These are phyloP conservation scores for Fusarium paranaense DNA, from an alignment of 2,329 filamentous ascomycete species.

Conservation along the genomic window DNA sequence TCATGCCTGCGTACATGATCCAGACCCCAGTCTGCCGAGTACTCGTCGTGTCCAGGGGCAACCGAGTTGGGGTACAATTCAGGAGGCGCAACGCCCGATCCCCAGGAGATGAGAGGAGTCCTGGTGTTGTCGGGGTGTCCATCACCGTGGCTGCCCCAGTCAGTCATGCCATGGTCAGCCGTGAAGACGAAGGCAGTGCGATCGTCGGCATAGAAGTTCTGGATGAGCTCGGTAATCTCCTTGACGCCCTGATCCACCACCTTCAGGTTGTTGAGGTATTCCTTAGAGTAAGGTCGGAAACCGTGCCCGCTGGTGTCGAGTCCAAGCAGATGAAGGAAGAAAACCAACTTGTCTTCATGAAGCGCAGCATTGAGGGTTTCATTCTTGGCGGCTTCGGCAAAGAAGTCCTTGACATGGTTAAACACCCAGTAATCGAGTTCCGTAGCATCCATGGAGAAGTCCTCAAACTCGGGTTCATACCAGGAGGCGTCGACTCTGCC, in stretches of 20 bases:
- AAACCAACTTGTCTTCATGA: conserved; percentile 87
- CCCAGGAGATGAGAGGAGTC: conserved; percentile 93
- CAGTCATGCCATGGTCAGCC: conserved; percentile 98
- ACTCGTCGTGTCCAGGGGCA: conserved; percentile 88
- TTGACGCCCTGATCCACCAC: conserved; percentile 91
- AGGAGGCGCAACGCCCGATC: conserved; percentile 87
- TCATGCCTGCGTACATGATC: conserved; percentile 87
- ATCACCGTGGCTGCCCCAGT: conserved; percentile 99
- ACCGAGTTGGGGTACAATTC: conserved; percentile 63
- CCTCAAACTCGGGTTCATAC: conserved; percentile 87
- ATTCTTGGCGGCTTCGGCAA: conserved; percentile 83
- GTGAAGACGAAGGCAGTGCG: conserved; percentile 97
- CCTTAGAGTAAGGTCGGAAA: conserved; percentile 91
- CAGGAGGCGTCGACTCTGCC: conserved; percentile 88
- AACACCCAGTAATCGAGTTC: conserved; percentile 95
- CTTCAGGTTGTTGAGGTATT: conserved; percentile 95
- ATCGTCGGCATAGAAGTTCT: conserved; percentile 85
- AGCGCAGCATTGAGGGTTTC: conserved; percentile 78
- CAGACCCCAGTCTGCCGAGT: conserved; percentile 90
- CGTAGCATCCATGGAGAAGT: conserved; percentile 86
- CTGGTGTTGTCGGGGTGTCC: conserved; percentile 97
- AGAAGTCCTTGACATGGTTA: conserved; percentile 89
- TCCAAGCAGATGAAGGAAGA: conserved; percentile 94
- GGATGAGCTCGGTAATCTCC: conserved; percentile 83
- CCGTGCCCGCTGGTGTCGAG: conserved; percentile 90